phyloP scores from a whole-genome alignment of 805 yeast genomes.

The Cyberlindnera maclurae region DNA sequence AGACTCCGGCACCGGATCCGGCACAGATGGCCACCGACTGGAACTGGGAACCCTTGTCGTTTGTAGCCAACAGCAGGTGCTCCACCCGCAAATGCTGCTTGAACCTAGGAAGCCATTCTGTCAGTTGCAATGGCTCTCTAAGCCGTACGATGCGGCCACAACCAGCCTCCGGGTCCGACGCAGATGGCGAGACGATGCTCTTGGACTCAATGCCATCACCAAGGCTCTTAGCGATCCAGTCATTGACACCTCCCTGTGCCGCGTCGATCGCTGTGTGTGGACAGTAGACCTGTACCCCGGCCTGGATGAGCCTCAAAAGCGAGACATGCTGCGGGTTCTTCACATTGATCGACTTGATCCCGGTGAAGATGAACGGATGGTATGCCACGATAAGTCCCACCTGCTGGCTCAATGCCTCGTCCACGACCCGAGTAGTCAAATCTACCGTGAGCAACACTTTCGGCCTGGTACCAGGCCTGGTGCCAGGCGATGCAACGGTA shows the following conservation, averaged over 20 bases:
- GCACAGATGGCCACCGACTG: slow-evolving; percentile 80
- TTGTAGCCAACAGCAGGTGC: slow-evolving; percentile 57
- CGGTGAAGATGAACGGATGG: slow-evolving; percentile 90
- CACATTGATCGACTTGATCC: slow-evolving; percentile 67
- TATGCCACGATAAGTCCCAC: slow-evolving; percentile 70
- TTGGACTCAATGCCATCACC: slow-evolving; percentile 25
- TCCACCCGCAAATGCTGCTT: slow-evolving; percentile 47
- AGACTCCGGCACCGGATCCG: slow-evolving; percentile 93
- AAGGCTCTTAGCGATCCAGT: slow-evolving; percentile 71
- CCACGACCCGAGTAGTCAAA: slow-evolving; percentile 73
- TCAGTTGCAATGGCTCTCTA: slow-evolving; percentile 34
- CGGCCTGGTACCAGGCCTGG: slow-evolving; percentile 15
- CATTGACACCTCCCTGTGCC: slow-evolving; percentile 88
- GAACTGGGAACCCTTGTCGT: slow-evolving; percentile 27
- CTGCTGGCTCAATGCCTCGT: slow-evolving; percentile 63
- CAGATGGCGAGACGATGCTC: slow-evolving; percentile 38
- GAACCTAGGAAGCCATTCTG: slow-evolving; percentile 39
- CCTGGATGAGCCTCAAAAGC: slow-evolving; percentile 60
- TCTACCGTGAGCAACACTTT: slow-evolving; percentile 69
- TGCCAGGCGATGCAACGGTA: slow-evolving; percentile 35
- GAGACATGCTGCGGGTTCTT: slow-evolving; percentile 77
- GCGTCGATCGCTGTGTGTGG: slow-evolving; percentile 98
- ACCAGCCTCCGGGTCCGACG: slow-evolving; percentile 47
- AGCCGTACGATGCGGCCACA: slow-evolving; percentile 71
- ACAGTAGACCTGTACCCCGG: slow-evolving; percentile 81